A percentile compares a stretch with the other conserved stretches of the same genome.
phyloP scores from a whole-genome alignment of 2,329 filamentous ascomycete genomes.

The Talaromyces atroroseus region DNA sequence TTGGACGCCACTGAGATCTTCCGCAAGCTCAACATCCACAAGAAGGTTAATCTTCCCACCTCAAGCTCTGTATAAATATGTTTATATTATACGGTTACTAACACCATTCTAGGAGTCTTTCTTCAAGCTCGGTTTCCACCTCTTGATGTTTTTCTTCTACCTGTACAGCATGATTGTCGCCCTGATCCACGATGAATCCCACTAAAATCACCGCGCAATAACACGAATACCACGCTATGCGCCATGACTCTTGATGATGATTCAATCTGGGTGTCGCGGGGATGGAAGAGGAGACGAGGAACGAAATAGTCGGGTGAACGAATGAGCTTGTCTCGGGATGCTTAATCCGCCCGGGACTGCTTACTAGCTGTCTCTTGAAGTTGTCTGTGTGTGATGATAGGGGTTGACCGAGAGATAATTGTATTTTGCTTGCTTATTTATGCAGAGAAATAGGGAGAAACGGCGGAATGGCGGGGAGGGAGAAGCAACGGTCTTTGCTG shows the following conservation, averaged over 20 bases:
- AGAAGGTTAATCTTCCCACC: slow-evolving; percentile 63
- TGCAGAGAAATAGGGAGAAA: background rate
- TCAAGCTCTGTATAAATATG: background rate
- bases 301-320: background rate
- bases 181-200: slow-evolving; percentile 88
- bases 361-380: background rate
- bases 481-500: slow-evolving; percentile 4
- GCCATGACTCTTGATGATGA: slow-evolving; percentile 9
- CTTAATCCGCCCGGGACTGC: background rate
- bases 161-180: slow-evolving; percentile 98
- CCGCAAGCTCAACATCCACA: slow-evolving; percentile 97
- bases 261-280: background rate
- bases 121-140: slow-evolving; percentile 96
- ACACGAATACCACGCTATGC: background rate
- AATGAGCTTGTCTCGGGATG: background rate
- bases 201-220: slow-evolving; percentile 49
- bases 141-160: slow-evolving; percentile 99
- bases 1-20: slow-evolving; percentile 98
- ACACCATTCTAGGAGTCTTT: slow-evolving; percentile 73
- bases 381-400: background rate
- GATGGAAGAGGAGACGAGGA: background rate
- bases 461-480: background rate
- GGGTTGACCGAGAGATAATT: background rate
- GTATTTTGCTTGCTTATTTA: background rate
- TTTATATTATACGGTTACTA: slow-evolving; percentile 12